These are phyloP conservation scores for Stephanodiscus minutulus DNA, from an alignment of 108 stramenopile species.

Conservation along the genomic window DNA sequence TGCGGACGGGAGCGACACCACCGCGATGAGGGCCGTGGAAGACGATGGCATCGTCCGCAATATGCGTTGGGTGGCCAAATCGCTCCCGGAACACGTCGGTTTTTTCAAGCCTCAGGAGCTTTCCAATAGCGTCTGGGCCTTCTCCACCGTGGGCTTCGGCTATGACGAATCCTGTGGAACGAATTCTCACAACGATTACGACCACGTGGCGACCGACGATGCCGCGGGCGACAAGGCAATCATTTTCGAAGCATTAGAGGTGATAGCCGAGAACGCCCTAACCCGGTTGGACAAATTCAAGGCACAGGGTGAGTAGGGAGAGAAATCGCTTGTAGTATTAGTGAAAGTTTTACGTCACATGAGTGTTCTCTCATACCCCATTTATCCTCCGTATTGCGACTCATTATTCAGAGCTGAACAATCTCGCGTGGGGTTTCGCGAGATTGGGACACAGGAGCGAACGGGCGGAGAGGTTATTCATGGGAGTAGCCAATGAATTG, in stretches of 20 bases:
- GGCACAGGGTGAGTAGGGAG: slow-evolving; percentile 39
- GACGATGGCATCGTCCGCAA: slow-evolving; percentile 62
- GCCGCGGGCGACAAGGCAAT: slow-evolving; percentile 54
- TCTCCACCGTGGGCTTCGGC: slow-evolving; percentile 83
- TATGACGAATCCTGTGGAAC: slow-evolving; percentile 31
- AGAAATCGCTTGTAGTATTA: not conserved
- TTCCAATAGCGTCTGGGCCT: slow-evolving; percentile 63
- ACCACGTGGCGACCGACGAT: slow-evolving; percentile 58
- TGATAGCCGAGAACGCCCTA: slow-evolving; percentile 48
- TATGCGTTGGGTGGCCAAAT: slow-evolving; percentile 56
- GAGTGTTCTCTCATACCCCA: not conserved
- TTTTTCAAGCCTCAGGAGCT: slow-evolving; percentile 79
- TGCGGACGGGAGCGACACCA: slow-evolving; percentile 2
- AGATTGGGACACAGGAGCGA: slow-evolving; percentile 60
- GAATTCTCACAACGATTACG: slow-evolving; percentile 62
- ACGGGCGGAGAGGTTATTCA: slow-evolving; percentile 36
- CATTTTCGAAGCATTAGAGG: slow-evolving; percentile 47
- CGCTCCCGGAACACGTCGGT: slow-evolving; percentile 41
- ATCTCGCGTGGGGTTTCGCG: slow-evolving; percentile 76
- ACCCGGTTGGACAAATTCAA: slow-evolving; percentile 55
- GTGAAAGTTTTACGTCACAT: not conserved
- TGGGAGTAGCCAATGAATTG: slow-evolving; percentile 60
- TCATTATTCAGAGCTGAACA: slow-evolving; percentile 65
- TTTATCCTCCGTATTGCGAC: not conserved
- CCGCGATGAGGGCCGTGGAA: slow-evolving; percentile 20